Base-by-base conservation (phyloP, 2,329 filamentous ascomycete genomes). In the Onygenales sp. region DNA sequence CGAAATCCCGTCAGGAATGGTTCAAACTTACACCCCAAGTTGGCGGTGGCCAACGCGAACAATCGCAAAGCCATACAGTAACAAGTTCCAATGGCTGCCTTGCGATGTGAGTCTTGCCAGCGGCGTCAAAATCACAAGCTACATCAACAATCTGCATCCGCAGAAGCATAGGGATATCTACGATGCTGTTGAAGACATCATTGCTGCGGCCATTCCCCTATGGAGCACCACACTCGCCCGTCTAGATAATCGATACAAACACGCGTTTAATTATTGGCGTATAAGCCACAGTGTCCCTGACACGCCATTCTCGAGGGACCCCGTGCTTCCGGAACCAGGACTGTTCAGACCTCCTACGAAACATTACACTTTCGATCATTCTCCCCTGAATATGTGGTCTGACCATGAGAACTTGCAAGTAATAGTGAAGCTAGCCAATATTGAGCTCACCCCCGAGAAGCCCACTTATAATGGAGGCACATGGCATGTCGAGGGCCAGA, bases 341-440 rank as follows among this genome's bases (percentile, higher is more conserved):
- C 9, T 3, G 9, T 44, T 44, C 7, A 44, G 9, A 3, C 13
- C 43, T 27, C 43, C 43, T 14, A 3, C 21, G 21, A 27, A 27
- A 27, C 5, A 27, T 27, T 27, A 27, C 5, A 27, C 21, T 27
- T 27, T 27, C 21, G 21, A 27, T 27, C 21, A 27, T 27, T 3
- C 21, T 27, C 21, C 21, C 21, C 21, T 27, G 21, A 27, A 27
- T 27, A 27, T 44, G 11, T 3, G 21, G 11, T 27, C 21, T 68
- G 32, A 54, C 56, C 59, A 69, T 2, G 59, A 62, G 9, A 74
- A 75, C 2, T 60, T 84, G 3, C 82, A 85, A 59, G 64, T 85
- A 44, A 83, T 85, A 44, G 76, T 85, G 48, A 85, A 85, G 62
- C 72, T 86, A 60, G 78, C 80, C 2, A 78, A 74, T 43, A 81